Conservation (phyloP, 2,329 filamentous ascomycete species). For the Helotiales sp. region DNA sequence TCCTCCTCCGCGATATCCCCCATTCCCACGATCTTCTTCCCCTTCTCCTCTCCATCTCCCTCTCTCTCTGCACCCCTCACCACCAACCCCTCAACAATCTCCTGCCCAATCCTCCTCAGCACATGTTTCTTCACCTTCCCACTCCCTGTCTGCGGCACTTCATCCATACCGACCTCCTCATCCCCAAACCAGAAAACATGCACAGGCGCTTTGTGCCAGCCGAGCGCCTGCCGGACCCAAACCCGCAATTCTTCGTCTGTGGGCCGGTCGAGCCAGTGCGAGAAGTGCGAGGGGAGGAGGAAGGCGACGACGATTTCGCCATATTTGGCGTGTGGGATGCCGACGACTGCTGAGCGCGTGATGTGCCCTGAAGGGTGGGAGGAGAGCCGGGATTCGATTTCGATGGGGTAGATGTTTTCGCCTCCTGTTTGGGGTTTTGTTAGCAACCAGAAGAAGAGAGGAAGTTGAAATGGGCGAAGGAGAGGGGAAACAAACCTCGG, state of each 20-base stretch:
- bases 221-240: slow-evolving; percentile 66
- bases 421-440: slow-evolving; percentile 55
- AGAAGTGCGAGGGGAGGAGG: slow-evolving; percentile 62
- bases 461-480: no score
- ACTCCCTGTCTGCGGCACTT: slow-evolving; percentile 71
- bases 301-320: slow-evolving; percentile 73
- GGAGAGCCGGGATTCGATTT: slow-evolving; percentile 72
- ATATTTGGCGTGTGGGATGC: slow-evolving; percentile 66
- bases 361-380: slow-evolving; percentile 55
- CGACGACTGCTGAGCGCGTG: slow-evolving; percentile 65
- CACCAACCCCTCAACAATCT: slow-evolving; percentile 27
- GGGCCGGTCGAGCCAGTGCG: slow-evolving; percentile 73
- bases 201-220: slow-evolving; percentile 70
- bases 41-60: neutral
- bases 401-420: slow-evolving; percentile 66
- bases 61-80: neutral
- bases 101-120: slow-evolving; percentile 30
- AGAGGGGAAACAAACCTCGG: slow-evolving; percentile 50
- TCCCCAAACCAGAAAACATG: slow-evolving; percentile 79
- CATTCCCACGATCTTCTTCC: neutral
- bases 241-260: slow-evolving; percentile 60
- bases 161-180: slow-evolving; percentile 55
- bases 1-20: neutral
- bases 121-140: slow-evolving; percentile 70
- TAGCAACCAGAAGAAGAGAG: slow-evolving; percentile 36